Base-by-base conservation (phyloP, 108 stramenopile species). In the Poteriospumella lacustris region DNA sequence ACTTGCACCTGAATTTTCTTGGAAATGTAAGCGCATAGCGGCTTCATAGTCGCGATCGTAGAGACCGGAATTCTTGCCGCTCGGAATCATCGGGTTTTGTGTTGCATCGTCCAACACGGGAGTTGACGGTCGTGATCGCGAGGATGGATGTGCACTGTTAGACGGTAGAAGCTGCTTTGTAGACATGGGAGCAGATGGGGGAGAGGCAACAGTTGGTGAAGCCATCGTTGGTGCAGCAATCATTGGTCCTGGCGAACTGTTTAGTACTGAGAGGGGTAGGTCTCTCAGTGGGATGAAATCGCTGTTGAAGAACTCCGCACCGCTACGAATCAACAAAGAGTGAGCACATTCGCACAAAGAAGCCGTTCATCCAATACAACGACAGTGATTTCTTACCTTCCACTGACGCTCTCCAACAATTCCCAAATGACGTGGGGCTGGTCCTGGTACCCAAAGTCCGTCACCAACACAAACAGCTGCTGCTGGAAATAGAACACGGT, bases 401-500 rank as follows among this genome's bases (percentile, higher is more conserved):
- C 94, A 78, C 92, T 89, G 58, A 95, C 91, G 12, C 81, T 87
- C 84, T 93, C 92, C 9, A 96, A 69, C 64, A 86, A 87, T 86
- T 96, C 95, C 93, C 93, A 96, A 0, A 94, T 86, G 36, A 96
- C 86, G 39, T 81, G 85, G 1, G 85, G 82, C n/a, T 91, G 83
- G 69, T 90, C 81, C 75, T 88, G 86, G 81, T 93, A 96, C 47
- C 95, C 95, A 58, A 93, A 77, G 80, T 96, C 95, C 9, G 95
- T 96, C n/a, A 93, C 92, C 12, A 96, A 81, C n/a, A 93, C 77
- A 60, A 89, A 94, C 31, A 96, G 78, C 0, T 75, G 73, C 15
- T 84, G 89, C 34, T 92, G 76, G 56, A 90, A 85, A 86, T 93
- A 93, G 75, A 95, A 94, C 44, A 96, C 38, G 0, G 94, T 94